Evolutionary conservation across 768 basidiomycete species (phyloP).

Genomic region (Tulasnella sp.): DNA sequence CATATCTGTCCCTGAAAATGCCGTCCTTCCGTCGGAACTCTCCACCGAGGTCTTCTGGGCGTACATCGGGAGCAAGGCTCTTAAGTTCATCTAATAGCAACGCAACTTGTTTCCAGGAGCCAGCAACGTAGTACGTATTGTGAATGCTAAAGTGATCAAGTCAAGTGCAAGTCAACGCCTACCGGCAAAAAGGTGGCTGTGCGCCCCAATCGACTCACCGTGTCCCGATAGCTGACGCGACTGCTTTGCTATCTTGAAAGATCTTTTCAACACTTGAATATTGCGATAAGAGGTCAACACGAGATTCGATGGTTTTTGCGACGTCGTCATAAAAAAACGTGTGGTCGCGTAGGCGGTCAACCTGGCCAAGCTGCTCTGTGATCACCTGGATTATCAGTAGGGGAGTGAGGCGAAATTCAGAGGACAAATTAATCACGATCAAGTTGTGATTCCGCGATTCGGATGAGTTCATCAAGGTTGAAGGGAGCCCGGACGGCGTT

Average conservation of each 20-base stretch:
- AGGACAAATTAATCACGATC: constrained; percentile 48
- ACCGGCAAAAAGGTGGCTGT: not conserved
- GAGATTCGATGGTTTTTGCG: constrained; percentile 44
- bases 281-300: constrained; percentile 28
- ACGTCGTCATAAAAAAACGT: constrained; percentile 51
- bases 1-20: constrained; percentile 46
- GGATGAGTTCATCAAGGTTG: constrained; percentile 48
- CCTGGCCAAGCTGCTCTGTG: constrained; percentile 43
- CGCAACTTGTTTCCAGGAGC: constrained; percentile 67
- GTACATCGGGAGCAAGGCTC: constrained; percentile 45
- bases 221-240: constrained; percentile 50
- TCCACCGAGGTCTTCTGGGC: constrained; percentile 26
- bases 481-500: constrained; percentile 53
- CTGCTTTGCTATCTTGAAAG: constrained; percentile 34
- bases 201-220: constrained; percentile 33
- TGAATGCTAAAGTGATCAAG: constrained; percentile 46
- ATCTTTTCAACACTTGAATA: constrained; percentile 19
- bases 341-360: constrained; percentile 54
- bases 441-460: constrained; percentile 63
- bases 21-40: constrained; percentile 42
- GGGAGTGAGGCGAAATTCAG: not conserved
- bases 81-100: constrained; percentile 46
- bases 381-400: not conserved
- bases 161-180: not conserved
- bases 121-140: constrained; percentile 72